phyloP scores from a whole-genome alignment of 2,329 filamentous ascomycete genomes.

The Alternaria brassicae region DNA sequence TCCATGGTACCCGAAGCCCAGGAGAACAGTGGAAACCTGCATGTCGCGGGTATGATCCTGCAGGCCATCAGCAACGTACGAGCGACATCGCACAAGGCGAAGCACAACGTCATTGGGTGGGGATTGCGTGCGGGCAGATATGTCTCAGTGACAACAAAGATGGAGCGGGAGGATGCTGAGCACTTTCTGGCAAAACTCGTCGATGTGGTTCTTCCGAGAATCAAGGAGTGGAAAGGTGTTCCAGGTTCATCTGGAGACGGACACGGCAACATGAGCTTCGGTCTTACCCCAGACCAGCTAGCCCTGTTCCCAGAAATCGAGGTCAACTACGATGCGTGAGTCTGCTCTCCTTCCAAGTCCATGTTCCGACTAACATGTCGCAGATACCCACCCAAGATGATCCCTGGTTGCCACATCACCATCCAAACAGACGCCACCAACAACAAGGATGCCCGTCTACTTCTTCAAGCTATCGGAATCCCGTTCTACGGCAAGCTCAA shows the following conservation, averaged over 20 bases:
- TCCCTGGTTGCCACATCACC: slow-evolving; percentile 83
- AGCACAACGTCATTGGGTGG: slow-evolving; percentile 76
- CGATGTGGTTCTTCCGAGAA: slow-evolving; percentile 88
- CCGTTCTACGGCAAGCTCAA: slow-evolving; percentile 81
- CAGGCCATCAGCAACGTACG: slow-evolving; percentile 85
- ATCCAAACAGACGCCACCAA: slow-evolving; percentile 85
- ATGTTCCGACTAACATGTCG: slow-evolving; percentile 9
- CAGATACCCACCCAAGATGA: slow-evolving; percentile 73
- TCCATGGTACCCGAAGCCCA: slow-evolving; percentile 72
- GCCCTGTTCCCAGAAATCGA: slow-evolving; percentile 92
- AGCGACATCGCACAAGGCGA: slow-evolving; percentile 72
- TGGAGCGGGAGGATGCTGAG: slow-evolving; percentile 81
- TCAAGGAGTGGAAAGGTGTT: slow-evolving; percentile 95
- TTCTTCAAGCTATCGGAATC: slow-evolving; percentile 74
- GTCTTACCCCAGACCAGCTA: slow-evolving; percentile 76
- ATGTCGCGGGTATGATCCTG: slow-evolving; percentile 82
- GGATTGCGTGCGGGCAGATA: slow-evolving; percentile 73
- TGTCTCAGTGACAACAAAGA: slow-evolving; percentile 76
- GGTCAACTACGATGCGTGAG: slow-evolving; percentile 89
- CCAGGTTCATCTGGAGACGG: slow-evolving; percentile 80
- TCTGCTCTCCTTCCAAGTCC: slow-evolving; percentile 25
- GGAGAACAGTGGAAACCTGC: slow-evolving; percentile 75
- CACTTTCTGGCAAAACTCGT: slow-evolving; percentile 91
- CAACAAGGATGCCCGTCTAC: slow-evolving; percentile 81
- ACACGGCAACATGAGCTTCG: slow-evolving; percentile 85